Evolutionary conservation across 306 rosid species (phyloP).

Genomic region (Myrica gale): DNA sequence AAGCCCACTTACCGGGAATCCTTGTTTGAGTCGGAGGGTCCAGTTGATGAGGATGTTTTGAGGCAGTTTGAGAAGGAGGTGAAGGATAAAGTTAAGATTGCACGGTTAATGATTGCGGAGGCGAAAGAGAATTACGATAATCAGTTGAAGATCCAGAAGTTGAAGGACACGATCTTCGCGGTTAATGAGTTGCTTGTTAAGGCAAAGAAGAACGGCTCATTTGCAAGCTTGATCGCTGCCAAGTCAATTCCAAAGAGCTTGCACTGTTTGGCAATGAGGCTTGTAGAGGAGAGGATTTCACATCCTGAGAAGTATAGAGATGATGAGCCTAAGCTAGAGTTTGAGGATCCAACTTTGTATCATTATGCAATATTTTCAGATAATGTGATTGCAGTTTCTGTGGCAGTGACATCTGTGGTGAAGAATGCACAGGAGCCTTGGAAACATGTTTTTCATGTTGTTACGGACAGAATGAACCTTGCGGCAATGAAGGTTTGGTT

Average conservation of each 20-base stretch:
- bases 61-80: slow-evolving; percentile 98
- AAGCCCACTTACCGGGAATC: slow-evolving; percentile 59
- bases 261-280: slow-evolving; percentile 97
- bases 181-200: slow-evolving; percentile 85
- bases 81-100: slow-evolving; percentile 89
- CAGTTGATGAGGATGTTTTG: slow-evolving; percentile 78
- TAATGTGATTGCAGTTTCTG: slow-evolving; percentile 90
- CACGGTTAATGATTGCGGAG: slow-evolving; percentile 73
- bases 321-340: slow-evolving; percentile 68
- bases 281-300: slow-evolving; percentile 82
- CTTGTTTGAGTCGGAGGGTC: slow-evolving; percentile 74
- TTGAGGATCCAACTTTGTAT: slow-evolving; percentile 85
- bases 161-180: slow-evolving; percentile 91
- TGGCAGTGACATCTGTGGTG: slow-evolving; percentile 88
- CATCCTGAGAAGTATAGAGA: slow-evolving; percentile 80
- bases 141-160: slow-evolving; percentile 95
- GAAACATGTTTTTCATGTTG: slow-evolving; percentile 93
- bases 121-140: slow-evolving; percentile 90
- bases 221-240: slow-evolving; percentile 88
- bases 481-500: slow-evolving; percentile 99
- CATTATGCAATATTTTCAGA: slow-evolving; percentile 96
- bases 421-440: slow-evolving; percentile 87
- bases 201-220: slow-evolving; percentile 93
- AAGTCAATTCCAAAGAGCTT: slow-evolving; percentile 88
- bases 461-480: slow-evolving; percentile 91